A percentile compares a stretch with the other conserved stretches of the same genome.
Evolutionary conservation across 2,329 filamentous ascomycete genomes (phyloP).

Genomic region (Ophiocordyceps polyrhachis-furcata): DNA sequence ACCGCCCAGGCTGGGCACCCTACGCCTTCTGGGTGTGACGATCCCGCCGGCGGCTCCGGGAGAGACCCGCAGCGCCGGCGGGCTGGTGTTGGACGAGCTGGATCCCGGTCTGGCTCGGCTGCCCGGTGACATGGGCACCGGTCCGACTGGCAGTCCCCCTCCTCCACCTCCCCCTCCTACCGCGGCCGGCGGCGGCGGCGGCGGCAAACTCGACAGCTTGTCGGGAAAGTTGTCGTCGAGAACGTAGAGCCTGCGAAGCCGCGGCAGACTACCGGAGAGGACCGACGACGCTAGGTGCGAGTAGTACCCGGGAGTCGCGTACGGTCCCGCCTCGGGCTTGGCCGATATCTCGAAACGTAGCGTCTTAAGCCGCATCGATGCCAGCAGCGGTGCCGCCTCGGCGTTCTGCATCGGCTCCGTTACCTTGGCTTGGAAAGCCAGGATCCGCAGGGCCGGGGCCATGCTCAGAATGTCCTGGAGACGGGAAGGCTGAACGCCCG

Average conservation of each 20-base stretch:
- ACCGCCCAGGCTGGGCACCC: slow-evolving; percentile 6
- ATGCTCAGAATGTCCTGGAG: slow-evolving; percentile 42
- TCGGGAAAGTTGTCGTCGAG: slow-evolving; percentile 72
- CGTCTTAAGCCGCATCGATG: slow-evolving; percentile 48
- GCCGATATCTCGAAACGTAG: slow-evolving; percentile 72
- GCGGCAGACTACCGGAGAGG: slow-evolving; percentile 54
- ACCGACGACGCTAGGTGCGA: slow-evolving; percentile 72
- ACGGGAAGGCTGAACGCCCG: slow-evolving; percentile 45
- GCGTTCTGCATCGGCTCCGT: slow-evolving; percentile 29
- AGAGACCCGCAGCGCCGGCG: slow-evolving; percentile 4
- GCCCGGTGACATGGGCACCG: slow-evolving; percentile 9
- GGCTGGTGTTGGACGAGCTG: slow-evolving; percentile 8
- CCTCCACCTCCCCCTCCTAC: background rate
- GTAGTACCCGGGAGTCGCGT: slow-evolving; percentile 50
- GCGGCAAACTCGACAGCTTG: slow-evolving; percentile 51
- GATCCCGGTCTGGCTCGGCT: slow-evolving; percentile 15
- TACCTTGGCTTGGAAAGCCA: slow-evolving; percentile 34
- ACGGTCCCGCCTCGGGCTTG: slow-evolving; percentile 35
- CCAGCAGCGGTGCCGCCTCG: slow-evolving; percentile 36
- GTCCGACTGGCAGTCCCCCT: too few species aligned
- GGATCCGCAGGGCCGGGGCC: slow-evolving; percentile 36
- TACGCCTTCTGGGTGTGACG: slow-evolving; percentile 9
- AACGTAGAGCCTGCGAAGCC: slow-evolving; percentile 62
- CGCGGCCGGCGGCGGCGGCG: slow-evolving; percentile 40
- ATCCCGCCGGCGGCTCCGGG: slow-evolving; percentile 2